phyloP scores from a whole-genome alignment of 768 basidiomycete species.

The Multifurca ochricompacta region DNA sequence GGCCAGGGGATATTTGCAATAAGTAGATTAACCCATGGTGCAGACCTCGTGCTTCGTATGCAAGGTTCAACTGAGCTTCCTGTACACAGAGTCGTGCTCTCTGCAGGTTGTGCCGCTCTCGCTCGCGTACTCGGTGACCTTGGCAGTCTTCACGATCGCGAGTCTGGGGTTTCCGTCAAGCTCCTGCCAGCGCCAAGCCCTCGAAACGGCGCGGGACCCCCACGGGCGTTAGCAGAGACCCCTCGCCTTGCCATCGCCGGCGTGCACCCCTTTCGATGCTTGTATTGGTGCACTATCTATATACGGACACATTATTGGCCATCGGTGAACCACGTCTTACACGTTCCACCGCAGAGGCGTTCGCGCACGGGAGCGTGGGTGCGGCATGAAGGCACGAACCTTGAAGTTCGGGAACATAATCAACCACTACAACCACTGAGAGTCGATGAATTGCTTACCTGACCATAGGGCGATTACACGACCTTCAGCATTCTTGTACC shows the following conservation, averaged over 20 bases:
- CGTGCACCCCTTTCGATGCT: conserved; percentile 62
- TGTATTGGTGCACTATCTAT: conserved; percentile 78
- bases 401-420: too few species aligned
- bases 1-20: not conserved
- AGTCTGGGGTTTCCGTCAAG: conserved; percentile 27
- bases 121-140: conserved; percentile 34
- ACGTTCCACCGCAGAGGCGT: conserved; percentile 34
- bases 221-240: conserved; percentile 6
- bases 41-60: conserved; percentile 52
- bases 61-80: conserved; percentile 39
- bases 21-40: conserved; percentile 38
- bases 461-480: too few species aligned
- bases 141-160: conserved; percentile 7
- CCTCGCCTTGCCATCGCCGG: conserved; percentile 40
- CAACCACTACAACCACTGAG: too few species aligned
- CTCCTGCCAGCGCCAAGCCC: conserved; percentile 22
- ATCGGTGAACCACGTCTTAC: conserved; percentile 76
- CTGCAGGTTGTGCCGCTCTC: conserved; percentile 47
- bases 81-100: conserved; percentile 60
- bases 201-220: not conserved
- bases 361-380: too few species aligned
- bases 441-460: too few species aligned
- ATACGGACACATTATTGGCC: conserved; percentile 74
- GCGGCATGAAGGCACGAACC: too few species aligned
- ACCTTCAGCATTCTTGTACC: too few species aligned